A percentile compares a stretch with the other conserved stretches of the same genome.
phyloP scores from a whole-genome alignment of 257 asterid genomes.

The Salvia hispanica region DNA sequence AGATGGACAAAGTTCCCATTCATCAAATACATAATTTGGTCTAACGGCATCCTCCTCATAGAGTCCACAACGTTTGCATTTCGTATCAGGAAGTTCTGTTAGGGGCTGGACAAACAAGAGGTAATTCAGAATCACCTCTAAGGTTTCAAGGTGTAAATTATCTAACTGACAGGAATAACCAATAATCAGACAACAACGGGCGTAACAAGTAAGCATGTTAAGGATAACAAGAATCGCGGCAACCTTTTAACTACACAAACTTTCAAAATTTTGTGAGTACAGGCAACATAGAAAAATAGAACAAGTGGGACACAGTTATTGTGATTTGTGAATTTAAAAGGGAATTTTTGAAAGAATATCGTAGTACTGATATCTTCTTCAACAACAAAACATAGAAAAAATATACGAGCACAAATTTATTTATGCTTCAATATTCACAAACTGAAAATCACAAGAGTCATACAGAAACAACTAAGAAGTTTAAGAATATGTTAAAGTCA shows the following conservation, averaged over 20 bases:
- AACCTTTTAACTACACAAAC: constrained; percentile 1
- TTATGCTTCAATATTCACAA: not conserved
- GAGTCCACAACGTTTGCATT: constrained; percentile 87
- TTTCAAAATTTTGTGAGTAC: not conserved
- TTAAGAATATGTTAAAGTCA: not conserved
- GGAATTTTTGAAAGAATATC: not conserved
- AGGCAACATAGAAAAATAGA: constrained; percentile 12
- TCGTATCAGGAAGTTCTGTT: constrained; percentile 50
- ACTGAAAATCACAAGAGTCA: not conserved
- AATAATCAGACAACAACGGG: not conserved
- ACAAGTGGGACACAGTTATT: not conserved
- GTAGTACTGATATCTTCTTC: not conserved
- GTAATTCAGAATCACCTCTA: constrained; percentile 18
- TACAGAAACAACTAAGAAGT: not conserved
- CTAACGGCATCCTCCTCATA: constrained; percentile 67
- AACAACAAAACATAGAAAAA: not conserved
- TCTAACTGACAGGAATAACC: not conserved
- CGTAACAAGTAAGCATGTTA: not conserved
- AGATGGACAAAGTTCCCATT: constrained; percentile 86
- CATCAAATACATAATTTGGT: constrained; percentile 62
- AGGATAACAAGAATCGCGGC: not conserved
- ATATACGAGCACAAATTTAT: not conserved
- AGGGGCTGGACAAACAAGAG: constrained; percentile 67
- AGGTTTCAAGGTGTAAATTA: not conserved
- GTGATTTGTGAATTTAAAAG: constrained; percentile 1